Percentiles rank a stretch among this genome's conserved stretches.
Evolutionary conservation across 306 rosid species (phyloP).

Genomic region (Lotus japonicus): DNA sequence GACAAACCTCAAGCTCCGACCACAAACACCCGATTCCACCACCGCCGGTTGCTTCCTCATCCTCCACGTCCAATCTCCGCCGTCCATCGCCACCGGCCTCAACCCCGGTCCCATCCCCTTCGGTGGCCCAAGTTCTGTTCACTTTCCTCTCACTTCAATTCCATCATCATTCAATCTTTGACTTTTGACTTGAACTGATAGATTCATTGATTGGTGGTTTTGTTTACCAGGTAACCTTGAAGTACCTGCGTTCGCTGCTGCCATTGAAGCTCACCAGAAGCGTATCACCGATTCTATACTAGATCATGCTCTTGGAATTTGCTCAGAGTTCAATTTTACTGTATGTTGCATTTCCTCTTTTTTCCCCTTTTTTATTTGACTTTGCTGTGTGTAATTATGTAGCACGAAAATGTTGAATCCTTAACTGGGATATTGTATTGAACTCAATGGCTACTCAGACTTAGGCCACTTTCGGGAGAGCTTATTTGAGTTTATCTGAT

Average conservation of each 20-base stretch:
- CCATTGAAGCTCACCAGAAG: constrained; percentile 88
- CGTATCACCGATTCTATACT: constrained; percentile 68
- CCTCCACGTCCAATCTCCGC: constrained; percentile 80
- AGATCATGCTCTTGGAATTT: constrained; percentile 59
- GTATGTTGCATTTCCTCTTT: constrained; percentile 22
- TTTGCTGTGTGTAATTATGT: not conserved
- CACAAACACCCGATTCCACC: constrained; percentile 38
- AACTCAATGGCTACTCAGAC: no score
- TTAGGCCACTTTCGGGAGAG: no score
- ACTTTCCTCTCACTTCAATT: not conserved
- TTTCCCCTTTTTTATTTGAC: not conserved
- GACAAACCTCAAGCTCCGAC: constrained; percentile 70
- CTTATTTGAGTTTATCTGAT: no score
- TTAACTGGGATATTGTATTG: no score
- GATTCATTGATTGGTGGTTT: not conserved
- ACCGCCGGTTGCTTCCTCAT: constrained; percentile 27
- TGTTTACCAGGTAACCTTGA: constrained; percentile 45
- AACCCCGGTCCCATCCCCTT: constrained; percentile 75
- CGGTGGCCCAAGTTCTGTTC: constrained; percentile 76
- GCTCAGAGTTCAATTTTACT: constrained; percentile 39
- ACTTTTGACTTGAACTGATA: not conserved
- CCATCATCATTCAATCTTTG: not conserved
- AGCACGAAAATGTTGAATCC: no score
- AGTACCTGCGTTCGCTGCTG: constrained; percentile 88
- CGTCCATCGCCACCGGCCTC: constrained; percentile 67